Percentiles rank a stretch among this genome's conserved stretches.
These are phyloP conservation scores for Daldinia sp. DNA, from an alignment of 2,329 filamentous ascomycete genomes.

Conservation along the genomic window DNA sequence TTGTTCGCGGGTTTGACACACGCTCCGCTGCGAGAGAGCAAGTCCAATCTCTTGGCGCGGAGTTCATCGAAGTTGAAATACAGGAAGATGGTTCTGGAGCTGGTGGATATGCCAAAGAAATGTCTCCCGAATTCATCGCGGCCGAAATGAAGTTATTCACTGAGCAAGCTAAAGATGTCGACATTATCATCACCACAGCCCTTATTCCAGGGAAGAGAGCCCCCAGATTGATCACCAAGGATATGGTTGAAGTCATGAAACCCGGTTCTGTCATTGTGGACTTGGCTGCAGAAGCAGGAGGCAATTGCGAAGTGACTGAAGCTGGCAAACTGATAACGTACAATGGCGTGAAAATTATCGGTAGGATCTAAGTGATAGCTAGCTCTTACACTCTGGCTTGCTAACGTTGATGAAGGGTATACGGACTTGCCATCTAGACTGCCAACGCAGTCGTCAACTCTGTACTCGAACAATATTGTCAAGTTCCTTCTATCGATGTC, in stretches of 20 bases:
- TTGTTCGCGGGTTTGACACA: slow-evolving; percentile 93
- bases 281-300: slow-evolving; percentile 86
- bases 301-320: slow-evolving; percentile 86
- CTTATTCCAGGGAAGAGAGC: slow-evolving; percentile 87
- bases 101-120: slow-evolving; percentile 91
- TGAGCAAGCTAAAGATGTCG: slow-evolving; percentile 86
- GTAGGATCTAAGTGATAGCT: slow-evolving; percentile 57
- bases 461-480: slow-evolving; percentile 95
- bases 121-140: slow-evolving; percentile 93
- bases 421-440: slow-evolving; percentile 89
- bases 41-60: slow-evolving; percentile 88
- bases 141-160: slow-evolving; percentile 94
- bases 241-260: slow-evolving; percentile 87
- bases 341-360: slow-evolving; percentile 86
- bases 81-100: slow-evolving; percentile 86
- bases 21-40: slow-evolving; percentile 88
- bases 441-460: slow-evolving; percentile 87
- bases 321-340: slow-evolving; percentile 77
- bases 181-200: slow-evolving; percentile 94
- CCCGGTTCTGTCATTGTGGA: slow-evolving; percentile 91
- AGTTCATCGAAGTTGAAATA: slow-evolving; percentile 88
- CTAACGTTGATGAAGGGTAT: slow-evolving; percentile 67
- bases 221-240: slow-evolving; percentile 84
- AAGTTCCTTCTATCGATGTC: slow-evolving; percentile 87
- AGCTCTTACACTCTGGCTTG: background rate